Evolutionary conservation across 108 stramenopile species (phyloP), one percentile per base, ranked within the genome.

Genomic region (Nitzschia sp.): DNA sequence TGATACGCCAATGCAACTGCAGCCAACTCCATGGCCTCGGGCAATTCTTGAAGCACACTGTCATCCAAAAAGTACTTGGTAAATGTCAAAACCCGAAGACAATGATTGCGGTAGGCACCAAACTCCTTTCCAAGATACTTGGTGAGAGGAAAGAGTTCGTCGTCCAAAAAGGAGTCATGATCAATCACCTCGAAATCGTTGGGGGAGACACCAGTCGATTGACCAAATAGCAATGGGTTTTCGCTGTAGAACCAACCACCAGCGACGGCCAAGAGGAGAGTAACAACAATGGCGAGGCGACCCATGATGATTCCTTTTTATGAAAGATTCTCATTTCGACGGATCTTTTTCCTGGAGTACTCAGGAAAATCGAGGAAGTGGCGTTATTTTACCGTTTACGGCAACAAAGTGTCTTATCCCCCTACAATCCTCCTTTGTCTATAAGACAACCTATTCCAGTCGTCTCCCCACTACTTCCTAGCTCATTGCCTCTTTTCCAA

Each of bases 21-120:
- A 11, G 69, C 69, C 39, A 80, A 24, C 51, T 79, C 69, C 72
- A 77, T 73, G 10, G 61, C 53, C 24, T 73, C 52, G 5, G 71
- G 63, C 7, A 63, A 25, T 53, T 69, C 52, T 46, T 73, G 59
- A 22, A 51, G 17, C 10, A 43, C 56, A n/a, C 11, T 41, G 7
- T 64, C 69, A 9, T 41, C 39, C 20, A 72, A 71, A 51, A 67
- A 63, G 50, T 74, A 77, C 19, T 58, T 61, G n/a, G 83, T 67
- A 44, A 75, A 83, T 3, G 72, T 71, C 67, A 83, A 66, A 37
- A 83, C 79, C 22, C 83, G 76, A 11, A 78, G 65, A 64, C 83
- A 83, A 48, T 83, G 83, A 63, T 83, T 83, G 12, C 72, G 71
- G 48, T 79, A 83, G 9, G 72, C 44, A 3, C 20, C 63, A 55